Percentiles rank a stretch among this genome's conserved stretches.
These are phyloP conservation scores for Euryodendron excelsum DNA, from an alignment of 148 eudicot species.

Conservation along the genomic window DNA sequence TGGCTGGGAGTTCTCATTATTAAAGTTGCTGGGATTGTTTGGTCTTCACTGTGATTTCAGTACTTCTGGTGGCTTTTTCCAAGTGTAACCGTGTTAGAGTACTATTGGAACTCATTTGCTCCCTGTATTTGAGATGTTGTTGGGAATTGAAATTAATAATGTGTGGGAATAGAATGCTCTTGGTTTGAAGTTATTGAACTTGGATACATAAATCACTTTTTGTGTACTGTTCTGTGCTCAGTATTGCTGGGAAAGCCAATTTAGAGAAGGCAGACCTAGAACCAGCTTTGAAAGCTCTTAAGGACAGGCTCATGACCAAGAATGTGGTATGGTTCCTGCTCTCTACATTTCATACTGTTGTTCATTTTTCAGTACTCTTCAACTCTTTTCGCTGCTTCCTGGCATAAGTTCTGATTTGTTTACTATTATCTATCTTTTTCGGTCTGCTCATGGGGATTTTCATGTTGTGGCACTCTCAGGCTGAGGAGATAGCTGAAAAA, in stretches of 20 bases:
- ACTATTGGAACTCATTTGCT: background rate
- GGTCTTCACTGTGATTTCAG: background rate
- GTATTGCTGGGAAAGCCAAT: slow-evolving; percentile 4
- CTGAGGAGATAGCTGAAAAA: slow-evolving; percentile 94
- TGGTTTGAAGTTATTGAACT: too few species aligned
- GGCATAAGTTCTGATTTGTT: background rate
- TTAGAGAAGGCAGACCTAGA: slow-evolving; percentile 49
- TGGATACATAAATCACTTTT: background rate
- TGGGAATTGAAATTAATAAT: background rate
- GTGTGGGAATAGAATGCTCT: too few species aligned
- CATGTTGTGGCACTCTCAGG: slow-evolving; percentile 35
- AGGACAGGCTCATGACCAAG: slow-evolving; percentile 52
- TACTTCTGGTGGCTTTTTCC: background rate
- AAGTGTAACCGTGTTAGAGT: background rate
- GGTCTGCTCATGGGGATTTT: background rate
- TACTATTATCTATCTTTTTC: background rate
- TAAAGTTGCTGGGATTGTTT: background rate
- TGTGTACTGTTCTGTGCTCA: background rate
- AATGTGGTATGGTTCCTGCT: background rate
- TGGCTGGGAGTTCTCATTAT: background rate
- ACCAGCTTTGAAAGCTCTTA: slow-evolving; percentile 91
- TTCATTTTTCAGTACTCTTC: background rate
- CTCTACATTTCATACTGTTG: background rate
- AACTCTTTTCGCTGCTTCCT: slow-evolving; percentile 9
- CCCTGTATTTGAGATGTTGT: background rate